Evolutionary conservation across 1,284 basidiomycete species (phyloP).

Genomic region (Cryptococcus neoformans): DNA sequence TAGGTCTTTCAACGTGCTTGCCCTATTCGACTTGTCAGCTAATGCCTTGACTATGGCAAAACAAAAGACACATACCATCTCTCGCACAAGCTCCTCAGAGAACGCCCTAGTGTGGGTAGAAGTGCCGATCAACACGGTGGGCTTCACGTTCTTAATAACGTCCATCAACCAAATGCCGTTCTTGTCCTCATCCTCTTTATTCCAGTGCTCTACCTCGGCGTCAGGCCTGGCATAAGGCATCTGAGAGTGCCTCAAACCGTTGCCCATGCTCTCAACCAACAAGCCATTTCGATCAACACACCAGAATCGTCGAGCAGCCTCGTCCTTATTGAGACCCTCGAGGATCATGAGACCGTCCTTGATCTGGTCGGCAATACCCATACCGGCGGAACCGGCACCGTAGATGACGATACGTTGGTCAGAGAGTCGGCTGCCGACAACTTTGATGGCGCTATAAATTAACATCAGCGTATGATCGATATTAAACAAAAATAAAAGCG

Average conservation of each 20-base stretch:
- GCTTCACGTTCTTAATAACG: slow-evolving; percentile 65
- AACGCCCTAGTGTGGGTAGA: slow-evolving; percentile 79
- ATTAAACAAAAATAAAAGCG: neutral
- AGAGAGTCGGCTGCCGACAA: slow-evolving; percentile 64
- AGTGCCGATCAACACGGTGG: slow-evolving; percentile 78
- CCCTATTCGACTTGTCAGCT: slow-evolving; percentile 34
- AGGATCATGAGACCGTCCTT: slow-evolving; percentile 69
- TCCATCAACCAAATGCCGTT: slow-evolving; percentile 50
- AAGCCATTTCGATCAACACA: slow-evolving; percentile 52
- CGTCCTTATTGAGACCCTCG: slow-evolving; percentile 57
- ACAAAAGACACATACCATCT: slow-evolving; percentile 60
- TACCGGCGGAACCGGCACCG: slow-evolving; percentile 77
- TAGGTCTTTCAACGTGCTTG: slow-evolving; percentile 65
- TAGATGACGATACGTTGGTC: slow-evolving; percentile 76
- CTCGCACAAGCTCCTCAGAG: slow-evolving; percentile 63
- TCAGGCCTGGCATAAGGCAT: slow-evolving; percentile 50
- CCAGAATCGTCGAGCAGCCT: slow-evolving; percentile 69
- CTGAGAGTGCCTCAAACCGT: slow-evolving; percentile 47
- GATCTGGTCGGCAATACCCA: slow-evolving; percentile 64
- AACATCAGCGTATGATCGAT: neutral
- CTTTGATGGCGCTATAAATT: slow-evolving; percentile 54
- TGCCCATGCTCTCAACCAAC: slow-evolving; percentile 52
- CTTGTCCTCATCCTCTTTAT: slow-evolving; percentile 36
- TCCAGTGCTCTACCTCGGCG: slow-evolving; percentile 49
- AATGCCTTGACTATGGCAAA: slow-evolving; percentile 25